These are phyloP conservation scores for Chimonanthus salicifolius DNA, from an alignment of 164 flowering plant genomes.

Conservation along the genomic window DNA sequence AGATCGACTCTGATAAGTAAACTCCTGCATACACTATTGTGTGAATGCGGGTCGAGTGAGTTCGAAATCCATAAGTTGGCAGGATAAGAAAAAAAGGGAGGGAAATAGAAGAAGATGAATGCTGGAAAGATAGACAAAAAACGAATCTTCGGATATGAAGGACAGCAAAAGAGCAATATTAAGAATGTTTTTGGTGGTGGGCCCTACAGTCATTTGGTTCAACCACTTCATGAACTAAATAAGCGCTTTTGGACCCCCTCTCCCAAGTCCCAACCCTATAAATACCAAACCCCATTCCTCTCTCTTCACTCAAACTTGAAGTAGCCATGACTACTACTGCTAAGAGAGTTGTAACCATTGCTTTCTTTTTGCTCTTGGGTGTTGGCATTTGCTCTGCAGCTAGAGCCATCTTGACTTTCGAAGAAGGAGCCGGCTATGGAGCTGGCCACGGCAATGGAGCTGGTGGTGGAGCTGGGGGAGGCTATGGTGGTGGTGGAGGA, in stretches of 20 bases:
- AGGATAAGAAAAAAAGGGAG: not conserved
- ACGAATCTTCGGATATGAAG: not conserved
- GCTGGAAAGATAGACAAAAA: not conserved
- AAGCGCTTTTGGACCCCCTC: conserved; percentile 8
- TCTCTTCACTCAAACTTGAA: not conserved
- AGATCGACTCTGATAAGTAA: no score
- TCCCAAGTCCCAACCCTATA: conserved; percentile 13
- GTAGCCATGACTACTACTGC: conserved; percentile 11
- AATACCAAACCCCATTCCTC: conserved; percentile 10
- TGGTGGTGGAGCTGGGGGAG: conserved; percentile 19
- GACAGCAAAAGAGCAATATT: conserved; percentile 6
- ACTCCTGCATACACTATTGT: no score
- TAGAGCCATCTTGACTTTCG: conserved; percentile 23
- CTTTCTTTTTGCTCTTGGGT: conserved; percentile 19
- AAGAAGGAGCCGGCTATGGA: conserved; percentile 5
- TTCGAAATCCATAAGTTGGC: not conserved
- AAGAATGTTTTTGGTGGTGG: not conserved
- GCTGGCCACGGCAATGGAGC: conserved; percentile 8
- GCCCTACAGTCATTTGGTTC: not conserved
- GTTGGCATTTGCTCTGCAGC: conserved; percentile 25
- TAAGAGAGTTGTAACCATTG: conserved; percentile 8
- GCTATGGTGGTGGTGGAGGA: not conserved
- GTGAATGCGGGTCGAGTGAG: no score
- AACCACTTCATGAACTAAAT: conserved; percentile 9
- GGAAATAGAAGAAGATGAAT: not conserved